Conservation (phyloP, 2,329 filamentous ascomycete genomes). For the Cladorrhinum sp. region DNA sequence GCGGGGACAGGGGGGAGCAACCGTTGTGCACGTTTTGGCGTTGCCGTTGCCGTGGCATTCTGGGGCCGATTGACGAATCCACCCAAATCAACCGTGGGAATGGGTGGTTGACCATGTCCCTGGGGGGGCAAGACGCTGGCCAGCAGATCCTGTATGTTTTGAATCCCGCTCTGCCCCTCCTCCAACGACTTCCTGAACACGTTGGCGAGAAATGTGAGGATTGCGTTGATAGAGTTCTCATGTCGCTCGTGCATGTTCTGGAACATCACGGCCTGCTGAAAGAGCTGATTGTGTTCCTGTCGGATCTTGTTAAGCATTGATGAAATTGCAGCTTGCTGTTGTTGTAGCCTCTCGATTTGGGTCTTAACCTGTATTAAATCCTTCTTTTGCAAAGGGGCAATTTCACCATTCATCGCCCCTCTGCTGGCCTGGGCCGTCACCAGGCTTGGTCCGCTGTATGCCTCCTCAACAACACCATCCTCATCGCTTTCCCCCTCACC, state of each 20-base stretch:
- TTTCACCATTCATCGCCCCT: conserved; percentile 35
- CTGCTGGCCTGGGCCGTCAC: conserved; percentile 17
- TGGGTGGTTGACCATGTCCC: conserved; percentile 37
- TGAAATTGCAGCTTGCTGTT: conserved; percentile 83
- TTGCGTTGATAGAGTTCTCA: conserved; percentile 98
- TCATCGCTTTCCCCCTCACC: conserved; percentile 71
- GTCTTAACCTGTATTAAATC: conserved; percentile 75
- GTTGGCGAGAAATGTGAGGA: conserved; percentile 92
- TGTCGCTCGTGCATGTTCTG: conserved; percentile 93
- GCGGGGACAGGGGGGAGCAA: conserved; percentile 54
- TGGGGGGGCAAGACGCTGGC: conserved; percentile 63
- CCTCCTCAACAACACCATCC: conserved; percentile 45
- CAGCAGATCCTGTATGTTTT: conserved; percentile 83
- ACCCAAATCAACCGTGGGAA: conserved; percentile 58
- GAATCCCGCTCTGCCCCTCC: conserved; percentile 64
- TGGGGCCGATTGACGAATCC: conserved; percentile 53
- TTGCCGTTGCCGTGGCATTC: conserved; percentile 37
- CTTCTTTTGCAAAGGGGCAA: conserved; percentile 58
- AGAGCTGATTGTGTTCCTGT: conserved; percentile 82
- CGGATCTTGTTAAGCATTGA: conserved; percentile 76
- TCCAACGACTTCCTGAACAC: conserved; percentile 94
- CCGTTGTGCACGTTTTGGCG: conserved; percentile 51
- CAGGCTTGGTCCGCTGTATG: conserved; percentile 28
- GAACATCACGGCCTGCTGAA: conserved; percentile 82
- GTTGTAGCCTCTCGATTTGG: conserved; percentile 77